Base-by-base conservation (phyloP, 768 basidiomycete species). In the Chalciporus chontae region DNA sequence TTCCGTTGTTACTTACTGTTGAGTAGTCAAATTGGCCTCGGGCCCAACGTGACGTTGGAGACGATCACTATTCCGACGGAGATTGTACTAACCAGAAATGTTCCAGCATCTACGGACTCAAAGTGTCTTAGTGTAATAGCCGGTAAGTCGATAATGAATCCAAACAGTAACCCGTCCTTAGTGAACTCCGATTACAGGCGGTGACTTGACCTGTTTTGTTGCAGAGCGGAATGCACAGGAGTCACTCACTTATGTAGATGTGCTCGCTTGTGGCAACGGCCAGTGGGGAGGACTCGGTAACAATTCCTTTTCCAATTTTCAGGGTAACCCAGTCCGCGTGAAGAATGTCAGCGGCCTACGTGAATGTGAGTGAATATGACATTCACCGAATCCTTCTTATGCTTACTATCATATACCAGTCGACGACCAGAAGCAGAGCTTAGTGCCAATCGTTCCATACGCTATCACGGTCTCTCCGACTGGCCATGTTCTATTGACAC, bases 31-130 rank as follows among this genome's bases (percentile, higher is more conserved):
- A 76, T 94, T 40, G 93, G 91, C 37, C 70, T 92, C 21, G 90
- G 89, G 14, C 71, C 73, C 14, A 76, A 77, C 49, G 74, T 84
- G 10, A 72, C 78, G 4, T 63, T 89, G 38, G 79, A 85, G 49
- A 77, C 78, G 1, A 85, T 95, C 52, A 81, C 75, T n/a, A 76
- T 87, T 5, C 93, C 93, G 0, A 91, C 90, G 0, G 93, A 95
- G 67, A 79, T 94, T 17, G 74, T 86, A n/a, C 70, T 94, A 2
- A 83, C 83, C 70, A 78, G 79, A 43, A 72, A 74, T 43, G 73
- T 75, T 43, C 71, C 83, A 2, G 62, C 64, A 15, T 75, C 75
- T 24, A 77, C 78, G 18, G 69, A 61, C 21, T 81, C 82, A 39
- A 80, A 68, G 59, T 94, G 91, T 65, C 61, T 81, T 43, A 71